These are phyloP conservation scores for Solanum commersonii DNA, from an alignment of 257 asterid genomes.

Conservation along the genomic window DNA sequence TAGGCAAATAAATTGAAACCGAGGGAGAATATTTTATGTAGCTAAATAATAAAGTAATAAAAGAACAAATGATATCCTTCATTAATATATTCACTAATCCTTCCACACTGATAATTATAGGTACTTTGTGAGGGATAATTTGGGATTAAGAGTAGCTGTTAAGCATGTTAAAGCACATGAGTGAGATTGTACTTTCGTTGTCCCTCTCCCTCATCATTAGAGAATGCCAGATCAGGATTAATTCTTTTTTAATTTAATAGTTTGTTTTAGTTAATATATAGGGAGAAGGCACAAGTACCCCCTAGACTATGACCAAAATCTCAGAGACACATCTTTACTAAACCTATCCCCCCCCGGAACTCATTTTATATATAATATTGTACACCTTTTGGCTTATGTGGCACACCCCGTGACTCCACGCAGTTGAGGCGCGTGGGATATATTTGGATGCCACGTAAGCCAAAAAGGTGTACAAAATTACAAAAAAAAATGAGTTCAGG, in stretches of 20 bases:
- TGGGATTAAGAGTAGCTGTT: constrained; percentile 3
- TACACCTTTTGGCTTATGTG: too few species aligned
- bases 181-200: neutral
- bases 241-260: neutral
- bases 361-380: too few species aligned
- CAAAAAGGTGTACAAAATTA: too few species aligned
- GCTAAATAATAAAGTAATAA: neutral
- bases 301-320: too few species aligned
- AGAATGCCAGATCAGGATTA: constrained; percentile 1
- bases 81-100: neutral
- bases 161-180: constrained; percentile 16
- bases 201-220: neutral
- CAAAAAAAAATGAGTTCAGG: too few species aligned
- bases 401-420: too few species aligned
- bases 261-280: neutral
- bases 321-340: too few species aligned
- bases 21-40: neutral
- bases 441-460: too few species aligned
- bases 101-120: neutral
- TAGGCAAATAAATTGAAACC: neutral
- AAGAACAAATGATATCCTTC: neutral
- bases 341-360: too few species aligned
- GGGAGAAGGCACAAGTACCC: too few species aligned
- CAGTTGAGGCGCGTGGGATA: too few species aligned
- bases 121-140: neutral